Conservation (phyloP, 1,139 yeast species). For the Candida freyschussii region DNA sequence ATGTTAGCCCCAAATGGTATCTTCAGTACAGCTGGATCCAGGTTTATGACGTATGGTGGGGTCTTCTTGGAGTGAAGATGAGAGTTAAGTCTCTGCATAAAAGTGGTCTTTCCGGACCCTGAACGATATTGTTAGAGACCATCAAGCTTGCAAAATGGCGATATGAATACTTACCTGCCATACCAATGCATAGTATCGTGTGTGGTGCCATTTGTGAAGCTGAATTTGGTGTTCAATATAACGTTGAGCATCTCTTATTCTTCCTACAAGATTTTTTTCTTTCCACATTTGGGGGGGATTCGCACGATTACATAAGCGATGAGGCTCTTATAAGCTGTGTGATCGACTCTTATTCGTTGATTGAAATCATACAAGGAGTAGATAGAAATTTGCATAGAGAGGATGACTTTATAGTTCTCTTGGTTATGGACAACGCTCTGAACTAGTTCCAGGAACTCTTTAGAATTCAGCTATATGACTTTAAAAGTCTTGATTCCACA, state of each 20-base stretch:
- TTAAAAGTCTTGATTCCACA: slow-evolving; percentile 60
- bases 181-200: slow-evolving; percentile 81
- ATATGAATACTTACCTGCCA: slow-evolving; percentile 74
- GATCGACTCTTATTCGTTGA: too few species aligned
- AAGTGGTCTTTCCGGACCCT: slow-evolving; percentile 90
- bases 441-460: too few species aligned
- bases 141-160: neutral
- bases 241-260: too few species aligned
- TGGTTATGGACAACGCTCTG: too few species aligned
- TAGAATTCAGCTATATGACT: slow-evolving; percentile 23
- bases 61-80: slow-evolving; percentile 68
- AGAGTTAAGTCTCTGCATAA: slow-evolving; percentile 90
- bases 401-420: too few species aligned
- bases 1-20: slow-evolving; percentile 93
- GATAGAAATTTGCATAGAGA: too few species aligned
- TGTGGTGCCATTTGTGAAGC: slow-evolving; percentile 61
- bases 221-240: too few species aligned
- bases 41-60: slow-evolving; percentile 82
- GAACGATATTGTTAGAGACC: slow-evolving; percentile 4
- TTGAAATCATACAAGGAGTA: too few species aligned
- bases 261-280: too few species aligned
- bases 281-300: too few species aligned
- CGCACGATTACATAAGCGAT: too few species aligned
- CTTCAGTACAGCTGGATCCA: slow-evolving; percentile 94
- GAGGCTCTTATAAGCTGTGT: too few species aligned